Conservation (phyloP, 345 rosid species). For the Nephelium lappaceum region DNA sequence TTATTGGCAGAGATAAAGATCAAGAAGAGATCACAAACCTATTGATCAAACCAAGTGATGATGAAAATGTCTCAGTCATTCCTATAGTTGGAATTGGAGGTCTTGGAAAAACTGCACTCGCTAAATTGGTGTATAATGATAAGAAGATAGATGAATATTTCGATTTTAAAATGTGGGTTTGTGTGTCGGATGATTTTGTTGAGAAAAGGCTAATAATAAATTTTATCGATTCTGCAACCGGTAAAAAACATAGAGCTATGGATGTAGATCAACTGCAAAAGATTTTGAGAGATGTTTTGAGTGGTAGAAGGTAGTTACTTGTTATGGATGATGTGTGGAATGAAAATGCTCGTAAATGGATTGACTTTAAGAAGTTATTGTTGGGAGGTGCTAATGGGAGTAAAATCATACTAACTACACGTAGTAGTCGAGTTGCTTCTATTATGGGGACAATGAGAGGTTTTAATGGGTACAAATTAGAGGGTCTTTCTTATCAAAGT, state of each 20-base stretch:
- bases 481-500: neutral
- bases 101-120: slow-evolving; percentile 29
- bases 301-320: slow-evolving; percentile 9
- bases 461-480: neutral
- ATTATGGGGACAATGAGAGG: slow-evolving; percentile 6
- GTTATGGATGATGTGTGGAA: slow-evolving; percentile 23
- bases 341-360: neutral
- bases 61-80: slow-evolving; percentile 17
- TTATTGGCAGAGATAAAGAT: slow-evolving; percentile 29
- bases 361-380: neutral
- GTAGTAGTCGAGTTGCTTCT: neutral
- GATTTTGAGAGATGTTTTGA: neutral
- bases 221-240: neutral
- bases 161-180: slow-evolving; percentile 21
- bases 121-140: slow-evolving; percentile 28
- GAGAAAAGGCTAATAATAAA: neutral
- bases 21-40: slow-evolving; percentile 4
- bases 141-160: slow-evolving; percentile 13
- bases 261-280: slow-evolving; percentile 20
- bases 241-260: neutral
- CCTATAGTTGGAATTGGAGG: slow-evolving; percentile 26
- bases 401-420: slow-evolving; percentile 21
- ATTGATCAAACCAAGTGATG: slow-evolving; percentile 2
- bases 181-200: slow-evolving; percentile 13
- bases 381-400: neutral